These are phyloP conservation scores for Wickerhamomyces bisporus DNA, from an alignment of 805 yeast species.

Conservation along the genomic window DNA sequence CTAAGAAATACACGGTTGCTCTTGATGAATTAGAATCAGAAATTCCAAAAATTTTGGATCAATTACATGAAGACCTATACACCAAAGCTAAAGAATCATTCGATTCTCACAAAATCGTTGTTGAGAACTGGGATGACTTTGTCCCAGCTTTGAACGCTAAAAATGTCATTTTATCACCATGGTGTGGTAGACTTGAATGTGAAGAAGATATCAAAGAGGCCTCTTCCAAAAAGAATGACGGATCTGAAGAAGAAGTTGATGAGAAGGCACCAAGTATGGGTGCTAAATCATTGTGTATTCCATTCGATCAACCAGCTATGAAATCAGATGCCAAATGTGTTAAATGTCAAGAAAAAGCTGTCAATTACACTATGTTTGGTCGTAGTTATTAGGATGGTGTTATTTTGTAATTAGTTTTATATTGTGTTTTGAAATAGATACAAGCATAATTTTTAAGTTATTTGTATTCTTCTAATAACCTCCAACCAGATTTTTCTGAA, in stretches of 20 bases:
- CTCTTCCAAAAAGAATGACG: conserved; percentile 69
- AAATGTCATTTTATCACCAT: conserved; percentile 89
- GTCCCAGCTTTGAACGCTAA: conserved; percentile 88
- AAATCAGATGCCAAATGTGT: conserved; percentile 81
- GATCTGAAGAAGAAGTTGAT: conserved; percentile 84
- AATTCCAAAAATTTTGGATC: conserved; percentile 74
- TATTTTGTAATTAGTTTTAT: conserved; percentile 3
- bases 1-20: conserved; percentile 64
- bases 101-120: conserved; percentile 78
- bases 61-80: conserved; percentile 72
- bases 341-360: conserved; percentile 72
- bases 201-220: conserved; percentile 96
- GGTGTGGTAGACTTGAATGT: conserved; percentile 94
- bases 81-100: conserved; percentile 74
- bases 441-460: neutral
- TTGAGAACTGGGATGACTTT: conserved; percentile 85
- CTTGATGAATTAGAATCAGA: conserved; percentile 59
- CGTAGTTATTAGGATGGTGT: conserved; percentile 68
- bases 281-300: conserved; percentile 96
- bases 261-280: conserved; percentile 99
- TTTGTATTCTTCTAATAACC: conserved; percentile 48
- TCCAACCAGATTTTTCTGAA: conserved; percentile 55
- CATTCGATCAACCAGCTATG: conserved; percentile 84
- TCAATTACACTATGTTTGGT: conserved; percentile 91
- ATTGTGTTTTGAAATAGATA: conserved; percentile 1